Evolutionary conservation across 768 basidiomycete genomes (phyloP).

Genomic region (Kwoniella bestiolae): DNA sequence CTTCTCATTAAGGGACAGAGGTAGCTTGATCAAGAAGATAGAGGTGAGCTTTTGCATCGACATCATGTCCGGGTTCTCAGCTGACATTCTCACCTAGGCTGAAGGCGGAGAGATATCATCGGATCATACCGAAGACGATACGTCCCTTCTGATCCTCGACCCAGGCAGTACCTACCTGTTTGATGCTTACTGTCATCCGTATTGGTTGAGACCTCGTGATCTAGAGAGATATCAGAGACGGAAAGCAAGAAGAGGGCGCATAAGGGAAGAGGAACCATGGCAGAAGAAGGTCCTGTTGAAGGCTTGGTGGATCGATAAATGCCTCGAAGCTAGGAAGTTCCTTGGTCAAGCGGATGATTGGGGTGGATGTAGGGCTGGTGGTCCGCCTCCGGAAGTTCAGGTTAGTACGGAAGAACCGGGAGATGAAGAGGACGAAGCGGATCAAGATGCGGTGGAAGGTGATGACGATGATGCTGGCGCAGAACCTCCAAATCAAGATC

Average conservation of each 20-base stretch:
- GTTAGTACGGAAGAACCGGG: neutral
- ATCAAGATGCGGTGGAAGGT: neutral
- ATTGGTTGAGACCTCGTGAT: constrained; percentile 26
- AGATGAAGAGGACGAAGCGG: no score
- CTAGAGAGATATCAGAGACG: neutral
- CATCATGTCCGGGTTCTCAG: neutral
- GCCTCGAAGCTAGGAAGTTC: constrained; percentile 32
- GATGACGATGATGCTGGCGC: neutral
- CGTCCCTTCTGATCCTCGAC: constrained; percentile 24
- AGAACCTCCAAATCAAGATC: neutral
- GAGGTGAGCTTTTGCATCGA: constrained; percentile 11
- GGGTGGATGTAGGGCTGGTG: constrained; percentile 40
- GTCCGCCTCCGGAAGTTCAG: constrained; percentile 14
- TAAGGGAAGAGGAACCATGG: constrained; percentile 28
- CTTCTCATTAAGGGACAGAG: constrained; percentile 3
- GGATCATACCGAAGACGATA: constrained; percentile 14
- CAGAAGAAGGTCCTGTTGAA: constrained; percentile 37
- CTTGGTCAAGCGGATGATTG: constrained; percentile 42
- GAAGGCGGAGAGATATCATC: constrained; percentile 21
- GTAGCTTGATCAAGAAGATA: constrained; percentile 9
- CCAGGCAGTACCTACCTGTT: constrained; percentile 29
- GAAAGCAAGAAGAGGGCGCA: no score
- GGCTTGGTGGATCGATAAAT: constrained; percentile 32
- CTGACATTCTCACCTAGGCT: constrained; percentile 5
- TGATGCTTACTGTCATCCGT: constrained; percentile 41